Evolutionary conservation across 768 basidiomycete species (phyloP), one percentile per base, ranked within the genome.

Genomic region (Lentinula detonsa): DNA sequence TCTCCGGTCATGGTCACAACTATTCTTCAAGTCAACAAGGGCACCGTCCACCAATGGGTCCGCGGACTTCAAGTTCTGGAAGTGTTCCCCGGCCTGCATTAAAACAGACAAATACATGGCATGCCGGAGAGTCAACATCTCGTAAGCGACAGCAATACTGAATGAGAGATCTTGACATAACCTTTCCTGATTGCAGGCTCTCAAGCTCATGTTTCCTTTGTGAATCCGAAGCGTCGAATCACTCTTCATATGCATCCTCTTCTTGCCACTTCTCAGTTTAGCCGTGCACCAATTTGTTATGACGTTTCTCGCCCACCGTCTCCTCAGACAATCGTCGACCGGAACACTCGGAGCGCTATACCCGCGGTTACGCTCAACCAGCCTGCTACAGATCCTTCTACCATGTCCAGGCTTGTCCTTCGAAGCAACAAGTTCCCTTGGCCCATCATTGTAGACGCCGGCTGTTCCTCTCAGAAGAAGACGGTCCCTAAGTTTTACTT

Each of bases 361-460:
- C 83, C 85, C 11, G 66, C 76, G 4, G 79, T 79, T 62, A 85
- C 81, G 0, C 80, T 88, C 48, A 70, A 79, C 1, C 83, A 87
- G 66, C 84, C 86, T 6, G 85, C 87, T 15, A 88, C 86, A 2
- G 82, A 86, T 60, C 87, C 86, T 0, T 80, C 83, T 2, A 81
- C 74, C 0, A 72, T 75, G 52, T 71, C 78, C 1, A 76, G 75
- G 21, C 75, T 88, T 35, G 74, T 84, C 10, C 75, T 88, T 7
- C 78, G 76, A 42, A 81, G 80, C 37, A 78, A 82, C 58, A 81
- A 83, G 62, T 78, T 88, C 61, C 85, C 85, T 3, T 87, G 86
- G 87, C 73, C 81, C 0, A 77, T 87, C 61, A 62, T 83, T 40
- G 84, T 85, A 35, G 72, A 73, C 23, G 49, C 59, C 9, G 50